phyloP scores from a whole-genome alignment of 2,329 filamentous ascomycete species.

The Eutypa lata region DNA sequence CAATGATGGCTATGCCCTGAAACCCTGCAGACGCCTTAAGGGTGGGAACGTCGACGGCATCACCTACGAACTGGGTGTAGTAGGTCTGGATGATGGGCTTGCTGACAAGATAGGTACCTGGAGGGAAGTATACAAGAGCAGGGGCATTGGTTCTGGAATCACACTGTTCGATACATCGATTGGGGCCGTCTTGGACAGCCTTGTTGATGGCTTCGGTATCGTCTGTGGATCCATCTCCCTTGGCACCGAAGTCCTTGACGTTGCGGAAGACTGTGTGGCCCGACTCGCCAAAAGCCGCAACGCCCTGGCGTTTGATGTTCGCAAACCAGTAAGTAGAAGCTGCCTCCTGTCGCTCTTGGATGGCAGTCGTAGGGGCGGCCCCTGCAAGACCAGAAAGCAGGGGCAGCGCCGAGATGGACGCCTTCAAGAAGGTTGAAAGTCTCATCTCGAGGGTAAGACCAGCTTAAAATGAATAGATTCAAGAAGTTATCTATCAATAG shows the following conservation, averaged over 20 bases:
- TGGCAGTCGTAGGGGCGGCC: slow-evolving; percentile 14
- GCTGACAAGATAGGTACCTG: slow-evolving; percentile 81
- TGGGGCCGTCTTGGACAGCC: slow-evolving; percentile 68
- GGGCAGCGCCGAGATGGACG: slow-evolving; percentile 22
- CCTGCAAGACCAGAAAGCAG: slow-evolving; percentile 18
- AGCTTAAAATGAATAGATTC: slow-evolving; percentile 23
- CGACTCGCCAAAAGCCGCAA: slow-evolving; percentile 57
- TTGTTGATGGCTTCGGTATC: slow-evolving; percentile 86
- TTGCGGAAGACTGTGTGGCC: slow-evolving; percentile 74
- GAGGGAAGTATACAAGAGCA: slow-evolving; percentile 86
- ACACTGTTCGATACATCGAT: slow-evolving; percentile 76
- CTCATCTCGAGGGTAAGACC: slow-evolving; percentile 30
- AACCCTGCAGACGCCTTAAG: slow-evolving; percentile 74
- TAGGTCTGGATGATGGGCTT: slow-evolving; percentile 80
- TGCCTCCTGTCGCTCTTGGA: slow-evolving; percentile 24
- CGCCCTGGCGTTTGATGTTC: slow-evolving; percentile 66
- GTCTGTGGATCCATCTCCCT: slow-evolving; percentile 67
- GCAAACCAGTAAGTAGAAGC: slow-evolving; percentile 67
- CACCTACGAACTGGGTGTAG: slow-evolving; percentile 90
- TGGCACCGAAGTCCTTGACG: slow-evolving; percentile 72
- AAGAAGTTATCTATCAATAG: slow-evolving; percentile 13
- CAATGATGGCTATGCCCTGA: slow-evolving; percentile 81
- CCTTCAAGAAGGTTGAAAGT: slow-evolving; percentile 26
- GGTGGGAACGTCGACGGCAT: slow-evolving; percentile 67
- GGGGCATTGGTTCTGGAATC: slow-evolving; percentile 82